phyloP scores from a whole-genome alignment of 345 rosid species.

The Mercurialis annua region DNA sequence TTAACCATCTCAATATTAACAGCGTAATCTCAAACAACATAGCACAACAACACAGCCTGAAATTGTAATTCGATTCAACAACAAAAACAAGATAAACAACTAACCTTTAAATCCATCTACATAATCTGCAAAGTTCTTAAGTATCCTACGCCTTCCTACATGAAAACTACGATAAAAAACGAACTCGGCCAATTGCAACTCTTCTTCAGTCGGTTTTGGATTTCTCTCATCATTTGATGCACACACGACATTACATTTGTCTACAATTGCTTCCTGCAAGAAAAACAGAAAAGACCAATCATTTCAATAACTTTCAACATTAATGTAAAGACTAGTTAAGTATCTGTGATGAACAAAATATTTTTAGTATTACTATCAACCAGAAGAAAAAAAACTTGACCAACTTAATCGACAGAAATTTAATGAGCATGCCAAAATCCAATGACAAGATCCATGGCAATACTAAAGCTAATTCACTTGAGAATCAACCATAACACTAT shows the following conservation, averaged over 20 bases:
- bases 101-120: slow-evolving; percentile 53
- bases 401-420: too few relatives aligned
- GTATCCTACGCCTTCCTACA: slow-evolving; percentile 32
- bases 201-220: slow-evolving; percentile 33
- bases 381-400: too few relatives aligned
- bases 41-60: too few relatives aligned
- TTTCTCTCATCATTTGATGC: slow-evolving; percentile 41
- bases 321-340: not conserved
- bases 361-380: too few relatives aligned
- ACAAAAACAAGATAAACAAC: not conserved
- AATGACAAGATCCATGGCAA: too few relatives aligned
- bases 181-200: slow-evolving; percentile 36
- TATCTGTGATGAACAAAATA: too few relatives aligned
- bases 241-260: slow-evolving; percentile 55
- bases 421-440: too few relatives aligned
- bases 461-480: too few relatives aligned
- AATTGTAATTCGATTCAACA: too few relatives aligned
- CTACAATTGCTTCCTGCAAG: slow-evolving; percentile 38
- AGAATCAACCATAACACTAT: too few relatives aligned
- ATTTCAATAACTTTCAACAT: not conserved
- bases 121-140: slow-evolving; percentile 28
- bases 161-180: slow-evolving; percentile 47
- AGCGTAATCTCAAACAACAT: too few relatives aligned
- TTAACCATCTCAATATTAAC: too few relatives aligned
- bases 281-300: not conserved